A percentile compares a stretch with the other conserved stretches of the same genome.
These are phyloP conservation scores for Pseudogymnoascus sp. DNA, from an alignment of 2,329 filamentous ascomycete species.

Conservation along the genomic window DNA sequence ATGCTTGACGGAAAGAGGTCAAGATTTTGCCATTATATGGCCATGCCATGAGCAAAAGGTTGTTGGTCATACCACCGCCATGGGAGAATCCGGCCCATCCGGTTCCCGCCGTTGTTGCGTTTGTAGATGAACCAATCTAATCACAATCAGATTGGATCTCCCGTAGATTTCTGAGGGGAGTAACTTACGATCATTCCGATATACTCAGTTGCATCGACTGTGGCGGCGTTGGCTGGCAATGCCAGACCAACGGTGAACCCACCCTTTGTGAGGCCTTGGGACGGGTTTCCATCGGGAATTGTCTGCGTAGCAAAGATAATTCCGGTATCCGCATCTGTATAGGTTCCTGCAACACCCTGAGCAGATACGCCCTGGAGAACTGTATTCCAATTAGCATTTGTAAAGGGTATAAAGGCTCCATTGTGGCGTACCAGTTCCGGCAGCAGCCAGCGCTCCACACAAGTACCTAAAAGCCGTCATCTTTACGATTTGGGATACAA, in stretches of 20 bases:
- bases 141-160: background rate
- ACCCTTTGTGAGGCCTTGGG: conserved; percentile 31
- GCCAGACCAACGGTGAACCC: conserved; percentile 47
- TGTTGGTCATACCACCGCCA: conserved; percentile 49
- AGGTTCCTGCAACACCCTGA: conserved; percentile 21
- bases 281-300: conserved; percentile 26
- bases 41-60: conserved; percentile 51
- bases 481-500: background rate
- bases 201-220: conserved; percentile 45
- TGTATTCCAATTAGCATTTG: background rate
- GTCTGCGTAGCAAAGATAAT: conserved; percentile 47
- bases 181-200: conserved; percentile 48
- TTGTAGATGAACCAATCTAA: conserved; percentile 36
- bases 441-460: background rate
- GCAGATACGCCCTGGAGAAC: background rate
- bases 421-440: background rate
- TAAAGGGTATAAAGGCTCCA: background rate
- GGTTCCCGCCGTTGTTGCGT: conserved; percentile 27
- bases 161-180: background rate
- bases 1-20: conserved; percentile 50
- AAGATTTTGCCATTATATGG: conserved; percentile 43
- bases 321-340: conserved; percentile 40
- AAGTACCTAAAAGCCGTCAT: background rate
- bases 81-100: conserved; percentile 54
- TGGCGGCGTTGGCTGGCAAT: conserved; percentile 42